A percentile compares a stretch with the other conserved stretches of the same genome.
phyloP scores from a whole-genome alignment of 2,329 filamentous ascomycete genomes.

The Arthrobotrys megalospora region DNA sequence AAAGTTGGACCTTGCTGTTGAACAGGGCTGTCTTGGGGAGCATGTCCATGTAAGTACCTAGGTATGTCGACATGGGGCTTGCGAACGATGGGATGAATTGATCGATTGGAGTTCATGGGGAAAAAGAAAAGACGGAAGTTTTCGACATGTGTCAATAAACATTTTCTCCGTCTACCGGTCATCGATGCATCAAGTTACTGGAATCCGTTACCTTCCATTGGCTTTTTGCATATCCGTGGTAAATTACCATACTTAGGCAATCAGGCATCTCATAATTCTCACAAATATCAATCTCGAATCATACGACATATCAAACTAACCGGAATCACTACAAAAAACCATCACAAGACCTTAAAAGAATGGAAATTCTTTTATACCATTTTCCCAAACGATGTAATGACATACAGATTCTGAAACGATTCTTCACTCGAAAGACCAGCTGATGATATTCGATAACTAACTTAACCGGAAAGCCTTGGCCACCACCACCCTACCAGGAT shows the following conservation, averaged over 20 bases:
- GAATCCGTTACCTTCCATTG: neutral
- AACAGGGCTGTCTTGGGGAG: conserved; percentile 1
- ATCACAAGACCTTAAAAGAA: conserved; percentile 12
- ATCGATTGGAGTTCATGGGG: conserved; percentile 1
- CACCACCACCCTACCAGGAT: conserved; percentile 7
- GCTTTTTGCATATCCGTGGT: neutral
- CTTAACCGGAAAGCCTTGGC: conserved; percentile 12
- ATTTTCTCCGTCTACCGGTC: neutral
- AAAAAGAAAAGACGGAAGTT: neutral
- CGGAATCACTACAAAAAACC: conserved; percentile 5
- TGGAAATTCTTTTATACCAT: neutral
- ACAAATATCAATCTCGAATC: conserved; percentile 2
- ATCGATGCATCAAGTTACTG: neutral
- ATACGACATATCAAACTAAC: neutral
- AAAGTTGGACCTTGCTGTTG: conserved; percentile 34
- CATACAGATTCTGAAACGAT: conserved; percentile 32
- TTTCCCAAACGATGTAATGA: neutral
- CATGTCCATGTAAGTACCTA: conserved; percentile 15
- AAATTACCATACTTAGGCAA: neutral
- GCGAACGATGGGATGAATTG: conserved; percentile 23
- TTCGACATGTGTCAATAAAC: conserved; percentile 12
- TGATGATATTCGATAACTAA: conserved; percentile 9
- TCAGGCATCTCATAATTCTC: neutral
- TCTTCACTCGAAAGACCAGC: conserved; percentile 8
- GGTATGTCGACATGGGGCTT: conserved; percentile 7